Conservation (phyloP, 2,329 filamentous ascomycete species). For the Neocucurbitaria cava region DNA sequence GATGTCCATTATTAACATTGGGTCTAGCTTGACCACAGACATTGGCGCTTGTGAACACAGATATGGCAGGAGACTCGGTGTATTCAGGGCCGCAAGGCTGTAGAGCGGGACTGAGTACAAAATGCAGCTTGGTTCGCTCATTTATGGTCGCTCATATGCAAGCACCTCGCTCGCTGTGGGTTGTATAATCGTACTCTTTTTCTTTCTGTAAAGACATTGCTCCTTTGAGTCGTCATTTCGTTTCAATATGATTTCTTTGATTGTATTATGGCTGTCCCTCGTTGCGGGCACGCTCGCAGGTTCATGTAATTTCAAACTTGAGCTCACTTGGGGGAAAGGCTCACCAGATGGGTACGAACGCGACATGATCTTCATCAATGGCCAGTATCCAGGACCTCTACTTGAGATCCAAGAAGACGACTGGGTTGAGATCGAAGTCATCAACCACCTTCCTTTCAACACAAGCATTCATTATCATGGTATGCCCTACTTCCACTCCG, state of each 20-base stretch:
- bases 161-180: background rate
- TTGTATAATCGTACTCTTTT: background rate
- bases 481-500: background rate
- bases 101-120: conserved; percentile 2
- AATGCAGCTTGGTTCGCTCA: background rate
- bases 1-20: background rate
- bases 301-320: conserved; percentile 20
- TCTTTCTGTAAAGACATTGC: background rate
- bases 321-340: conserved; percentile 29
- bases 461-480: conserved; percentile 62
- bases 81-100: background rate
- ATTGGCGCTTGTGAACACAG: conserved; percentile 1
- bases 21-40: background rate
- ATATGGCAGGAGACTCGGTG: background rate
- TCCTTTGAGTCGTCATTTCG: background rate
- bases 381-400: conserved; percentile 32
- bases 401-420: conserved; percentile 30
- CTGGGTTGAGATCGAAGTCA: conserved; percentile 44
- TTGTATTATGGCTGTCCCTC: conserved; percentile 15
- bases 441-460: conserved; percentile 58
- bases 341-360: conserved; percentile 33
- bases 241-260: conserved; percentile 17
- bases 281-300: conserved; percentile 12
- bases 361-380: conserved; percentile 37
- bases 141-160: background rate